Evolutionary conservation across 768 basidiomycete species (phyloP).

Genomic region (Tricholoma saponaceum): DNA sequence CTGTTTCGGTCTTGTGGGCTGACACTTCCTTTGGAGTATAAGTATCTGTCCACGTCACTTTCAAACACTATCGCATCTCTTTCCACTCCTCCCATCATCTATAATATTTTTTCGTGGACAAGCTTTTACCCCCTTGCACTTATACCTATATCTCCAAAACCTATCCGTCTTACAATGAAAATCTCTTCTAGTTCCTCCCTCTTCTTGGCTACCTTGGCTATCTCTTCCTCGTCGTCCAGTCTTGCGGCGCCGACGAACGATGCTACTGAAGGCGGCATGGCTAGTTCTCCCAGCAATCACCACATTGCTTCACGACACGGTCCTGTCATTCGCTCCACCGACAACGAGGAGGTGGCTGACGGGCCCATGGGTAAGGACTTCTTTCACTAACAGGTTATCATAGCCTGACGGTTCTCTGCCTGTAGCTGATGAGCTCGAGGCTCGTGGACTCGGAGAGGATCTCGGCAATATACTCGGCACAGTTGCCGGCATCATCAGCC

Average conservation of each 20-base stretch:
- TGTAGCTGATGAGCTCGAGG: background rate
- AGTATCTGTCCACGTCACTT: background rate
- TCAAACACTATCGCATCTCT: conserved; percentile 10
- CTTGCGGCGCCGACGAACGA: conserved; percentile 41
- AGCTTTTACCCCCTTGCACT: conserved; percentile 1
- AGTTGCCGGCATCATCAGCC: background rate
- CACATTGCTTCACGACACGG: conserved; percentile 11
- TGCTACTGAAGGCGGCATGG: conserved; percentile 18
- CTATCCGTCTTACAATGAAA: conserved; percentile 32
- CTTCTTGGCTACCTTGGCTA: conserved; percentile 42
- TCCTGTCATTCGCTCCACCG: conserved; percentile 7
- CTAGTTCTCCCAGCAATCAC: conserved; percentile 20
- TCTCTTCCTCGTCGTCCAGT: conserved; percentile 46
- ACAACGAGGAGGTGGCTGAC: conserved; percentile 9
- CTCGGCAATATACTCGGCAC: background rate
- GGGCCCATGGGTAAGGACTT: background rate
- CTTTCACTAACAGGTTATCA: background rate
- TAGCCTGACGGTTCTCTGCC: background rate
- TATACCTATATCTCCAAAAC: conserved; percentile 12
- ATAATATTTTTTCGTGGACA: background rate
- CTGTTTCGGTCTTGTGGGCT: background rate
- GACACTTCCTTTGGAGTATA: conserved; percentile 2
- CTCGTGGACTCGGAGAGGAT: background rate
- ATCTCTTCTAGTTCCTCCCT: conserved; percentile 45
- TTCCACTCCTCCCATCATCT: conserved; percentile 14